Evolutionary conservation across 148 eudicot species (phyloP), one percentile per base, ranked within the genome.

Genomic region (Chenopodium album): DNA sequence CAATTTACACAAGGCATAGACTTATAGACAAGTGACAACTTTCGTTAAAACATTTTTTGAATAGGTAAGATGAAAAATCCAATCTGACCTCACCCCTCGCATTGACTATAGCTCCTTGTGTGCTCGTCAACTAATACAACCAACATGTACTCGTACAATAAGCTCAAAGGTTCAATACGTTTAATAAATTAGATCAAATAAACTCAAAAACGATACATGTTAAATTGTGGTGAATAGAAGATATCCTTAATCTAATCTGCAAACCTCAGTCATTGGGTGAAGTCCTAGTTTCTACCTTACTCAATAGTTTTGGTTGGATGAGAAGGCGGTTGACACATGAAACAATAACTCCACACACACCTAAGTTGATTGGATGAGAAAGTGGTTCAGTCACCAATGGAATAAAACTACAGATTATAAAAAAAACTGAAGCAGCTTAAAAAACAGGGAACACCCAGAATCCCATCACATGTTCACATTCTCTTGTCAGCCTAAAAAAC

Each of bases 381-480:
- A n/a, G 79, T 67, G 79, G 79, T 75, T 66, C 44, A 41, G 7
- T 41, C 31, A 67, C n/a, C 10, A 46, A 52, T 76, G 79, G n/a
- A 75, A 71, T 48, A 73, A 12, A 56, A 76, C 20, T 46, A 47
- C 74, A 59, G 28, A 23, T 19, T 79, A 19, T 72, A 63, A 41
- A 5, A 41, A 41, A 41, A 41, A 41, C 44, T 41, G 76, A 60
- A 60, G 52, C 47, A 34, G 17, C 70, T 19, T 4, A 9, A 37
- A n/a, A 62, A 34, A 63, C 19, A 26, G 14, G 63, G 47, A 14
- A 74, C 44, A 31, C 26, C 31, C 67, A 66, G 74, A 66, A 7
- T 81, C 73, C 54, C 4, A 22, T 50, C 84, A 67, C 79, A 82
- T 54, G 84, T 50, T 64, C 80, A 76, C 73, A 59, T 69, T 82